phyloP scores from a whole-genome alignment of 78 protist species.

The Dictyostelium intermedium region DNA sequence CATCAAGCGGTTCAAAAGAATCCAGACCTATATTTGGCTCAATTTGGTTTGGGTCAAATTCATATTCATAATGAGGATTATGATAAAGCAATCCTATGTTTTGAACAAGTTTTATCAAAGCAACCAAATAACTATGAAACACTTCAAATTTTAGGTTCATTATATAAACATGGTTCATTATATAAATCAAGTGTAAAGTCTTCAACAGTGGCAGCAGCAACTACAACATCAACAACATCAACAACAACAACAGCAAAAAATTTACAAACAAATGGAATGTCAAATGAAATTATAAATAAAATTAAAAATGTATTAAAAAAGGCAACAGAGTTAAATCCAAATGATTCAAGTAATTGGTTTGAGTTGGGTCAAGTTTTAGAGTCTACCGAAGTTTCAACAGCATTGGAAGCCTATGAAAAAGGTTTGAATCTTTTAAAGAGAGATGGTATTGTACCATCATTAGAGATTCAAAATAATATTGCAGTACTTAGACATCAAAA shows the following conservation, averaged over 20 bases:
- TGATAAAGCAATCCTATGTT: slow-evolving; percentile 68
- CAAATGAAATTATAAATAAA: not conserved
- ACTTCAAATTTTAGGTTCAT: slow-evolving; percentile 54
- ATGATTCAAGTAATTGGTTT: slow-evolving; percentile 73
- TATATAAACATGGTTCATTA: slow-evolving; percentile 31
- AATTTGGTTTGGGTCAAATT: slow-evolving; percentile 84
- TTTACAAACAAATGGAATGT: not conserved
- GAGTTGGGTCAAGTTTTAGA: slow-evolving; percentile 77
- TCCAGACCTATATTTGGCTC: slow-evolving; percentile 51
- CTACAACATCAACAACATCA: not conserved
- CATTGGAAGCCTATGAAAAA: slow-evolving; percentile 63
- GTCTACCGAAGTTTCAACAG: not conserved
- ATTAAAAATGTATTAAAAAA: slow-evolving; percentile 15
- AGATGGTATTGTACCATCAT: not conserved
- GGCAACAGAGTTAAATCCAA: slow-evolving; percentile 54
- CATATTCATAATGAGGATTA: slow-evolving; percentile 49
- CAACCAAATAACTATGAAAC: slow-evolving; percentile 82
- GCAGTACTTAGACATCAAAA: slow-evolving; percentile 61
- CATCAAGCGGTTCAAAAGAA: slow-evolving; percentile 21
- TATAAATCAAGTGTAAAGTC: not conserved
- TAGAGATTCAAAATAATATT: slow-evolving; percentile 50
- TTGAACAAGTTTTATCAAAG: slow-evolving; percentile 50
- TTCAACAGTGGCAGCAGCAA: not conserved
- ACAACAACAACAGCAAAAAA: not conserved
- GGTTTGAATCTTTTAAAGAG: slow-evolving; percentile 47